Conservation (phyloP, 495 filamentous ascomycete species). For the Diplogelasinospora grovesii region DNA sequence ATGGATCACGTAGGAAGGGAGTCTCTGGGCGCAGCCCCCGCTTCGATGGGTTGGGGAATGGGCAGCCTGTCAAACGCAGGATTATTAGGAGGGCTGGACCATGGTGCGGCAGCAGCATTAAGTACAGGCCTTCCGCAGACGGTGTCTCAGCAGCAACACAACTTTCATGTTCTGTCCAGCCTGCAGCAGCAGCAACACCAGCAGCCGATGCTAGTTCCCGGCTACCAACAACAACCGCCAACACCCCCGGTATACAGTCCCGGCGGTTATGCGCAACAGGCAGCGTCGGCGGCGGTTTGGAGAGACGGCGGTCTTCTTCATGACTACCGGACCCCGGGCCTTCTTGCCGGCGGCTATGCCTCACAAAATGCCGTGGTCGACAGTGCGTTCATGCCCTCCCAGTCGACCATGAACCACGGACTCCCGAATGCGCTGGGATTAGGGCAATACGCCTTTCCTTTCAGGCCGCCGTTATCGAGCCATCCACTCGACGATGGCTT, state of each 20-base stretch:
- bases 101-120: conserved; percentile 10
- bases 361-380: conserved; percentile 26
- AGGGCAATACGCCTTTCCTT: conserved; percentile 22
- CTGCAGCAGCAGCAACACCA: too few relatives aligned
- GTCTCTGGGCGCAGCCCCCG: conserved; percentile 3
- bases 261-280: conserved; percentile 58
- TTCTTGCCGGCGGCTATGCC: conserved; percentile 25
- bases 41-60: conserved; percentile 17
- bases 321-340: conserved; percentile 25
- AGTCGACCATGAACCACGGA: conserved; percentile 18
- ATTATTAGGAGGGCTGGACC: too few relatives aligned
- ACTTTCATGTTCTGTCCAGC: conserved; percentile 38
- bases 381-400: conserved; percentile 25
- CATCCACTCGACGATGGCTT: conserved; percentile 28
- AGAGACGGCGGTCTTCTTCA: conserved; percentile 59
- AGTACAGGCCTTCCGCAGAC: conserved; percentile 18
- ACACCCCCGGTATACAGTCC: conserved; percentile 71
- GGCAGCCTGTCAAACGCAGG: conserved; percentile 6
- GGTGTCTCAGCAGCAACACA: conserved; percentile 26
- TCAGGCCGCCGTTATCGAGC: conserved; percentile 19
- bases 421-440: conserved; percentile 18
- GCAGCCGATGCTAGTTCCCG: conserved; percentile 62
- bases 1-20: conserved; percentile 12
- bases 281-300: too few relatives aligned
- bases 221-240: conserved; percentile 60